Evolutionary conservation across 2,329 filamentous ascomycete genomes (phyloP).

Genomic region (Diaporthe capsici): DNA sequence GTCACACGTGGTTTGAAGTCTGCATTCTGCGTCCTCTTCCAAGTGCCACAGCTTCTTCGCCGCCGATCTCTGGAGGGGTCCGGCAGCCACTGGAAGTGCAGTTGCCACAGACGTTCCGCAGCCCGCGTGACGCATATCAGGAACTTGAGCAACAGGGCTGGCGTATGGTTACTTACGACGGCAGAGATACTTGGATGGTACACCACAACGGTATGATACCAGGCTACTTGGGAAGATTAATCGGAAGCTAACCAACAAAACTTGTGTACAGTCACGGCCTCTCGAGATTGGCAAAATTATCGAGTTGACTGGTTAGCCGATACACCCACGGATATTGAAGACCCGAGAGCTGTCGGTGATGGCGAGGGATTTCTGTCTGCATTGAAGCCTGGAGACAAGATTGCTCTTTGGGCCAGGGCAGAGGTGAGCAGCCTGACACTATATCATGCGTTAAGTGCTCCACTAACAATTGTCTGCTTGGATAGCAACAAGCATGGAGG

Average conservation of each 20-base stretch:
- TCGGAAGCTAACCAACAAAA: neutral
- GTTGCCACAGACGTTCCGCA: neutral
- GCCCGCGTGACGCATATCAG: neutral
- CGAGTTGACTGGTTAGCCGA: slow-evolving; percentile 8
- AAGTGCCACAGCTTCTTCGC: neutral
- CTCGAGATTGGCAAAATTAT: neutral
- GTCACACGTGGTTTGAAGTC: slow-evolving; percentile 45
- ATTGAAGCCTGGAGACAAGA: slow-evolving; percentile 14
- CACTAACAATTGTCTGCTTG: neutral
- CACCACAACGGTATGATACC: slow-evolving; percentile 18
- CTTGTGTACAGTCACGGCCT: neutral
- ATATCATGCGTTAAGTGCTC: neutral
- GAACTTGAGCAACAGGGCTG: slow-evolving; percentile 8
- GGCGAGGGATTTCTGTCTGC: slow-evolving; percentile 6
- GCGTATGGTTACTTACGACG: neutral
- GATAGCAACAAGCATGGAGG: slow-evolving; percentile 5
- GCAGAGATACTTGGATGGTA: slow-evolving; percentile 13
- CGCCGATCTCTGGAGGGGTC: no score
- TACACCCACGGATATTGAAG: neutral
- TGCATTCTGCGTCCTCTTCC: slow-evolving; percentile 42
- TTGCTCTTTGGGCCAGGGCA: slow-evolving; percentile 29
- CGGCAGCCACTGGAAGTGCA: neutral
- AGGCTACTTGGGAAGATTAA: no score
- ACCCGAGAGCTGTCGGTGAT: neutral
- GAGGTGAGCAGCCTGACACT: neutral